Base-by-base conservation (phyloP, 2,329 filamentous ascomycete genomes). In the Pleurostoma richardsiae region DNA sequence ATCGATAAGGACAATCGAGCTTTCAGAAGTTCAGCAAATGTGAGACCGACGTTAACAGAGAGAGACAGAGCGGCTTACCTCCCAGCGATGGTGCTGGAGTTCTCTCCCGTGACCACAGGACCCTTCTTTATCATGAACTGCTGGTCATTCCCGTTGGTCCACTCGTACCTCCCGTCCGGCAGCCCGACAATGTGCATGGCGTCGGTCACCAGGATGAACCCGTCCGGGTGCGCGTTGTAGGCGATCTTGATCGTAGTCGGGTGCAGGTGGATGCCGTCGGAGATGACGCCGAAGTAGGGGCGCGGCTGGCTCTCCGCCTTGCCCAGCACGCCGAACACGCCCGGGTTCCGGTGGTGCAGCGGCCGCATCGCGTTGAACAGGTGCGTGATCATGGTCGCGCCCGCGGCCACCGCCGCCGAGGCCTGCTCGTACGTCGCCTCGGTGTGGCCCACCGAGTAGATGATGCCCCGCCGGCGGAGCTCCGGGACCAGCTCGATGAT, bases 341-440 rank as follows among this genome's bases (percentile, higher is more conserved):
- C 90, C 0, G 91, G 90, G 65, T 96, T 90, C 48, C 91, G 86
- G 72, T 96, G 90, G 64, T 94, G 88, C 43, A 95, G 80, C 10
- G 90, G 90, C 1, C 84, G 79, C 90, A 96, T 96, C 29, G 90
- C 90, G 63, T 96, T 96, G 79, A 95, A 96, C 2, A 96, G 76
- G 60, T 96, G 90, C 0, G 90, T 96, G 54, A 96, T 87, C 88
- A 95, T 95, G 42, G 80, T 87, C 2, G 88, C 88, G 44, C 90
- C 90, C 5, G 82, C 76, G n/a, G 71, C 73, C 4, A 94, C 79
- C 26, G 88, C 87, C 4, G 72, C 68, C 4, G 85, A 82, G 1
- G 88, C 89, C 61, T 92, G 77, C 65, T 95, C 88, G 61, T 92
- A 95, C 0, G 86, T 89, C 10, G 90, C 87, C 63, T 95, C 88